Conservation (phyloP, 2,329 filamentous ascomycete genomes). For the Fusarium foetens region DNA sequence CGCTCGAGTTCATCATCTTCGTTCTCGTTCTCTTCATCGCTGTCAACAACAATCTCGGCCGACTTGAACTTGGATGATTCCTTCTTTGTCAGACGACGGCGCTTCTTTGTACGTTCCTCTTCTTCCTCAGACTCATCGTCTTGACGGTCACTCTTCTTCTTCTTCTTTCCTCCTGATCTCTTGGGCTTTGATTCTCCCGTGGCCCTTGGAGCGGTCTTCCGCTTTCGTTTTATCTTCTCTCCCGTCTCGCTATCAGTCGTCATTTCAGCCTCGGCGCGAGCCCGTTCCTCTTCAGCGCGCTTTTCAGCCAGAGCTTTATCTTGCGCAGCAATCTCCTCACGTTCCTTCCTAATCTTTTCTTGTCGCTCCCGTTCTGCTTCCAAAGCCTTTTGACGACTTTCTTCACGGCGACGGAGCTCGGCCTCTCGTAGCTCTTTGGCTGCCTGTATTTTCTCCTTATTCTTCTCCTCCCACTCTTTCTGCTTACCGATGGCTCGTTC, state of each 20-base stretch:
- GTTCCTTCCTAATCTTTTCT: constrained; percentile 86
- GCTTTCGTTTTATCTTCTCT: constrained; percentile 82
- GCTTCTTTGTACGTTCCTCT: constrained; percentile 67
- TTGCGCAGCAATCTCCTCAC: constrained; percentile 80
- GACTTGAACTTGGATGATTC: constrained; percentile 80
- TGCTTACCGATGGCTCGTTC: constrained; percentile 86
- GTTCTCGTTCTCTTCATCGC: constrained; percentile 64
- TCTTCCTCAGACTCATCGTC: constrained; percentile 58
- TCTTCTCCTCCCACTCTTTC: constrained; percentile 91
- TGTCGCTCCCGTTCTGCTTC: constrained; percentile 78
- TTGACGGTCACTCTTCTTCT: constrained; percentile 53
- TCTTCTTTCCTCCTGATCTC: constrained; percentile 60
- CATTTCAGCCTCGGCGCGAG: constrained; percentile 73
- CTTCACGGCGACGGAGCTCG: constrained; percentile 81
- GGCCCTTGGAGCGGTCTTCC: constrained; percentile 60
- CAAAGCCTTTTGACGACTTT: constrained; percentile 73
- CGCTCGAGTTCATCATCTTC: constrained; percentile 57
- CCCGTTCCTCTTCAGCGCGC: constrained; percentile 55
- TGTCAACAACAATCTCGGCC: constrained; percentile 83
- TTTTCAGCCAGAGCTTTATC: constrained; percentile 78
- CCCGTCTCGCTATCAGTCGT: constrained; percentile 86
- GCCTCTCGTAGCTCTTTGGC: constrained; percentile 83
- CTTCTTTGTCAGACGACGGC: constrained; percentile 65
- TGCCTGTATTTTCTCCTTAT: constrained; percentile 85
- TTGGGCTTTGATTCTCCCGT: constrained; percentile 56